Evolutionary conservation across 352 stramenopile species (phyloP).

Genomic region (Blastocystis sp.): DNA sequence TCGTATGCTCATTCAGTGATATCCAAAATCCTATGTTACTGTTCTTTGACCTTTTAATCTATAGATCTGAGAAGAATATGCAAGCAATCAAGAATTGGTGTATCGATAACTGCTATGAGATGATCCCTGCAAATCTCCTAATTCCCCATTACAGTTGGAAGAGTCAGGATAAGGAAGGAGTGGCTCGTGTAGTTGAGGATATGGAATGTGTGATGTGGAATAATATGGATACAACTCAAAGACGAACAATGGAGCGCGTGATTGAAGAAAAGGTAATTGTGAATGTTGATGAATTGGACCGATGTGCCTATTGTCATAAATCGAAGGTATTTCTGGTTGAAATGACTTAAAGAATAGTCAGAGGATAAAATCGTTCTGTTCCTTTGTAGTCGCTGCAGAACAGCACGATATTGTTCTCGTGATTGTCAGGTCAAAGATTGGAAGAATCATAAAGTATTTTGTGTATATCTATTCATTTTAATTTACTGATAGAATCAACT

Average conservation of each 20-base stretch:
- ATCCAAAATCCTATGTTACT: constrained; percentile 7
- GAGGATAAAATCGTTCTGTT: not conserved
- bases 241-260: not conserved
- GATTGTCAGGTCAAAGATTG: constrained; percentile 62
- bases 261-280: constrained; percentile 21
- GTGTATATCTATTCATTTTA: not conserved
- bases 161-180: constrained; percentile 31
- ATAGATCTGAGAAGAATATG: constrained; percentile 7
- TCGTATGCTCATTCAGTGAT: constrained; percentile 30
- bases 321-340: constrained; percentile 9
- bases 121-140: constrained; percentile 46
- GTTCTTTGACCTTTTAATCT: not conserved
- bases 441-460: constrained; percentile 54
- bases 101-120: constrained; percentile 52
- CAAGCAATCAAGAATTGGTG: not conserved
- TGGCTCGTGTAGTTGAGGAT: constrained; percentile 20
- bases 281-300: not conserved
- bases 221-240: not conserved
- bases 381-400: constrained; percentile 39
- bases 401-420: constrained; percentile 45
- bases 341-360: not conserved
- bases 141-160: constrained; percentile 57
- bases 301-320: constrained; percentile 34
- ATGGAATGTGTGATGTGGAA: constrained; percentile 62
- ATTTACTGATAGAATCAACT: constrained; percentile 36